Conservation (phyloP, 805 yeast species). For the Metschnikowia vanudenii region DNA sequence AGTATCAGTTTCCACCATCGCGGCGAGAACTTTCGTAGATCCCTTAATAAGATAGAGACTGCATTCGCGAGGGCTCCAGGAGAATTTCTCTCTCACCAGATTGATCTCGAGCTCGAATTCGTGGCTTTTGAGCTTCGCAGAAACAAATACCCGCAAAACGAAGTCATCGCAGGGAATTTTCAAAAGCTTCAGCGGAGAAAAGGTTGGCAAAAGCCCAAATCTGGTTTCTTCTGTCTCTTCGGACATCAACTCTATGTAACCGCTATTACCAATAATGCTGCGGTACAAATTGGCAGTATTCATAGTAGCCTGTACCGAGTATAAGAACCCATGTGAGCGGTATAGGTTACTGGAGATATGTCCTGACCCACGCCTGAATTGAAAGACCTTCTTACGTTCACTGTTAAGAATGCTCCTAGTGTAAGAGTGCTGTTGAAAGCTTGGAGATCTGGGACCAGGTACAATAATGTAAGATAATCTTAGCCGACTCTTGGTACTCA, state of each 20-base stretch:
- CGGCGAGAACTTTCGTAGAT: not conserved
- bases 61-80: not conserved
- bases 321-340: slow-evolving; percentile 7
- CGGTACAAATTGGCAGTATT: slow-evolving; percentile 3
- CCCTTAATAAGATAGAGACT: not conserved
- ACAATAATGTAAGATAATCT: not conserved
- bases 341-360: slow-evolving; percentile 6
- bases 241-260: slow-evolving; percentile 14
- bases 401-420: not conserved
- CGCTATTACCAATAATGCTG: slow-evolving; percentile 22
- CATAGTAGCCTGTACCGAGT: not conserved
- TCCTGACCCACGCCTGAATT: slow-evolving; percentile 2
- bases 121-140: slow-evolving; percentile 14
- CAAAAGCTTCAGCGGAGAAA: not conserved
- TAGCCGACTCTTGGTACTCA: not conserved
- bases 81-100: not conserved
- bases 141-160: not conserved
- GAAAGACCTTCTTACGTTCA: slow-evolving; percentile 1
- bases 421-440: not conserved
- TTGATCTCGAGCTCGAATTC: slow-evolving; percentile 6
- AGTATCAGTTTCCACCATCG: slow-evolving; percentile 1
- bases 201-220: slow-evolving; percentile 1
- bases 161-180: not conserved
- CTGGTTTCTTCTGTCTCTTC: not conserved
- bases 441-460: not conserved